Evolutionary conservation across 2,329 filamentous ascomycete genomes (phyloP).

Genomic region (Colletotrichum tanaceti): DNA sequence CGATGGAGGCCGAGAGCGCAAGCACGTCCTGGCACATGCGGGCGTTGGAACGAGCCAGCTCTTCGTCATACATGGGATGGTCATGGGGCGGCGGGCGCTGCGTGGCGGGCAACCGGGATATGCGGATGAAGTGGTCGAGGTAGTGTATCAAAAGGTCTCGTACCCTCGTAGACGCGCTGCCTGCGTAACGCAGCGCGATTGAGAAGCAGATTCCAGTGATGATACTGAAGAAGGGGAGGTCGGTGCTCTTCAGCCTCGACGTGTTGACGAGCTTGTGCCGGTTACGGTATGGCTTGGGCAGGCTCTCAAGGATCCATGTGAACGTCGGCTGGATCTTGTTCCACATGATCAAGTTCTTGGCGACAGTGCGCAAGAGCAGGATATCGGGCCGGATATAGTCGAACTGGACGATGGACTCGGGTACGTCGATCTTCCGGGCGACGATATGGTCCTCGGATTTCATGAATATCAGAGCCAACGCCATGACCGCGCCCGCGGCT

Average conservation of each 20-base stretch:
- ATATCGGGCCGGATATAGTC: slow-evolving; percentile 96
- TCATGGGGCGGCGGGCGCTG: slow-evolving; percentile 44
- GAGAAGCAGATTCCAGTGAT: slow-evolving; percentile 88
- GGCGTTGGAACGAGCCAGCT: slow-evolving; percentile 83
- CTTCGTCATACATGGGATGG: slow-evolving; percentile 77
- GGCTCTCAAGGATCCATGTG: slow-evolving; percentile 79
- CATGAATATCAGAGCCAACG: slow-evolving; percentile 93
- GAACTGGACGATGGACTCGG: slow-evolving; percentile 89
- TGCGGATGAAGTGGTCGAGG: slow-evolving; percentile 85
- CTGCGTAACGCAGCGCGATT: slow-evolving; percentile 78
- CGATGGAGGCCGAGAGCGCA: slow-evolving; percentile 82
- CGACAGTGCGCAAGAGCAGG: slow-evolving; percentile 87
- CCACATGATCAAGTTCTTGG: slow-evolving; percentile 95
- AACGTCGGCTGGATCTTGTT: slow-evolving; percentile 78
- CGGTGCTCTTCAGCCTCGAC: slow-evolving; percentile 76
- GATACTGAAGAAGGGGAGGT: slow-evolving; percentile 94
- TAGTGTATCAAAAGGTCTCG: slow-evolving; percentile 86
- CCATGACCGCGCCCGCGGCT: slow-evolving; percentile 91
- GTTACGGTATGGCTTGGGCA: slow-evolving; percentile 76
- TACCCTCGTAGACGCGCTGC: slow-evolving; percentile 75
- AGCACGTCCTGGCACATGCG: slow-evolving; percentile 92
- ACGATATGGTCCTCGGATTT: slow-evolving; percentile 91
- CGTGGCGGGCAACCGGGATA: slow-evolving; percentile 68
- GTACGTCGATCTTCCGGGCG: slow-evolving; percentile 92
- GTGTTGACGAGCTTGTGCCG: slow-evolving; percentile 71